These are phyloP conservation scores for Gomphus bonarii DNA, from an alignment of 1,284 basidiomycete genomes.

Conservation along the genomic window DNA sequence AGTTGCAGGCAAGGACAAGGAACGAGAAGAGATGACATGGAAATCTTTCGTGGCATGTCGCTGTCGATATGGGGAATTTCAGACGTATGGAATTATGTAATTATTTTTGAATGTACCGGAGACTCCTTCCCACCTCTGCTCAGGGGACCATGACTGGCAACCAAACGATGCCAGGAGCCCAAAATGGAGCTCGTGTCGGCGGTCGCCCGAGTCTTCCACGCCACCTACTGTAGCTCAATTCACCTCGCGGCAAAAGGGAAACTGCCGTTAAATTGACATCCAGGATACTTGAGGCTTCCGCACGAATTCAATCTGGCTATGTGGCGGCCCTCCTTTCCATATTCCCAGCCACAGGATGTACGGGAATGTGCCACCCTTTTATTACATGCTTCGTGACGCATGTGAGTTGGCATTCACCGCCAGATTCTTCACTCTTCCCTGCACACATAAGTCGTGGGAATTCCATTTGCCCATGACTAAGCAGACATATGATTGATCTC, in stretches of 20 bases:
- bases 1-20: conserved; percentile 1
- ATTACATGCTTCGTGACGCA: background rate
- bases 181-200: background rate
- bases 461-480: background rate
- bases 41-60: background rate
- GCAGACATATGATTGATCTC: background rate
- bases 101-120: background rate
- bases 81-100: background rate
- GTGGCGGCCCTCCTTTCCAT: background rate
- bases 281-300: background rate
- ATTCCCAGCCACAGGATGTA: background rate
- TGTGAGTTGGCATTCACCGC: background rate
- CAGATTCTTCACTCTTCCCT: background rate
- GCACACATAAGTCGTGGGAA: background rate
- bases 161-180: background rate
- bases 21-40: background rate
- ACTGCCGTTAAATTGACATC: background rate
- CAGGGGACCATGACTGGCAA: background rate
- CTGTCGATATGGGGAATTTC: background rate
- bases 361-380: background rate
- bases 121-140: background rate
- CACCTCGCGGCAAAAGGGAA: background rate
- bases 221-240: background rate
- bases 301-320: background rate
- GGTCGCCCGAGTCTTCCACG: background rate